Conservation (phyloP, 441 rosid genomes). For the Euphorbia corollata region DNA sequence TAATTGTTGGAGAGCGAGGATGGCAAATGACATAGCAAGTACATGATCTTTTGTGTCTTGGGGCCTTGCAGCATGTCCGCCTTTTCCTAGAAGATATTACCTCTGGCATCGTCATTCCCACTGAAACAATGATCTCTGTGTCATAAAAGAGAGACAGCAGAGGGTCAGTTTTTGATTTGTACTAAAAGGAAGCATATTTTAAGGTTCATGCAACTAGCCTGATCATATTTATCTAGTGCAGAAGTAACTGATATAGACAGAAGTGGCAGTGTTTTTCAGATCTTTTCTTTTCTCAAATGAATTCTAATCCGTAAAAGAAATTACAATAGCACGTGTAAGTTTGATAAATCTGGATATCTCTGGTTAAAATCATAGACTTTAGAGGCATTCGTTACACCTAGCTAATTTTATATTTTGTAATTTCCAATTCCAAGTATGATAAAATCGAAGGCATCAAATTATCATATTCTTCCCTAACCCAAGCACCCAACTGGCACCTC, state of each 20-base stretch:
- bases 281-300: background rate
- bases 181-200: background rate
- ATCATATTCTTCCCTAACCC: background rate
- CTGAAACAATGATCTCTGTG: constrained; percentile 95
- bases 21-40: constrained; percentile 58
- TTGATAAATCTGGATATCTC: background rate
- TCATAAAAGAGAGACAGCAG: constrained; percentile 9
- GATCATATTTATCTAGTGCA: background rate
- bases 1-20: constrained; percentile 59
- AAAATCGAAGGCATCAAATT: background rate
- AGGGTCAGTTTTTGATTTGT: constrained; percentile 1
- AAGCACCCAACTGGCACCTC: background rate
- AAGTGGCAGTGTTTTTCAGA: background rate
- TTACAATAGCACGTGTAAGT: background rate
- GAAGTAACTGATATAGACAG: background rate
- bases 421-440: too few relatives aligned
- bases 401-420: too few relatives aligned
- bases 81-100: constrained; percentile 59
- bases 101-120: constrained; percentile 98
- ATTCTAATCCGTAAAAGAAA: background rate
- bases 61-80: constrained; percentile 60
- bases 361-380: background rate
- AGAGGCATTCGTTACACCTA: background rate
- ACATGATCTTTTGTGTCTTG: constrained; percentile 53
- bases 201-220: background rate